Base-by-base conservation (phyloP, 192 early-diverging fungal species). In the Pilaira anomala region DNA sequence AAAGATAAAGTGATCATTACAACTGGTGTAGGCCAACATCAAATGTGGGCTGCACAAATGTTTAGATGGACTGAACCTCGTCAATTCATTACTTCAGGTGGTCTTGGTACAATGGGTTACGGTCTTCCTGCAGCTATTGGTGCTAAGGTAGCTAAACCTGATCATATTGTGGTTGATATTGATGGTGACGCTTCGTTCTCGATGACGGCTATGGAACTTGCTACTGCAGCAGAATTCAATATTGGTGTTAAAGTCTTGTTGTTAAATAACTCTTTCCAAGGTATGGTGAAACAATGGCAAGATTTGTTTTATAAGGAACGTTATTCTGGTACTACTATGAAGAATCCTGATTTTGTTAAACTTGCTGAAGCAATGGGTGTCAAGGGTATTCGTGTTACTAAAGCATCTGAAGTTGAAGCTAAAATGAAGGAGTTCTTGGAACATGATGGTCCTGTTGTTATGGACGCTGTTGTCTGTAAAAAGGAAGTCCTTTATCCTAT, bases 211-310 rank as follows among this genome's bases (percentile, higher is more conserved):
- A 97, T 97, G 93, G 97, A 99, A 74, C 75, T 99, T 76, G 93
- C 92, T 71, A 99, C 97, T 0, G 94, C 95, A 7, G 84, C 93
- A n/a, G 93, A 97, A 79, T 98, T 88, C 83, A 91, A 96, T 72
- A 95, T 99, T 76, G 90, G 87, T 42, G 94, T 96, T 74, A 99
- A 99, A 85, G 91, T 95, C 30, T 74, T 99, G 11, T 81, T 99
- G 58, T 81, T 99, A 25, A 98, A 99, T 84, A 99, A 99, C 75
- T 92, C 94, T 64, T 99, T 97, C 91, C 97, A 99, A 78, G 97
- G 97, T 36, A 97, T 97, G 97, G 93, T 96, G 61, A 86, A 90
- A 78, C 85, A 92, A 70, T 89, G 89, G 88, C 88, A 90, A 76
- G 97, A 99, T 76, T 82, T 99, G 50, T 99, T 99, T 76, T 99